Percentiles rank a stretch among this genome's conserved stretches.
These are phyloP conservation scores for Lactarius hatsudake DNA, from an alignment of 768 basidiomycete genomes.

Conservation along the genomic window DNA sequence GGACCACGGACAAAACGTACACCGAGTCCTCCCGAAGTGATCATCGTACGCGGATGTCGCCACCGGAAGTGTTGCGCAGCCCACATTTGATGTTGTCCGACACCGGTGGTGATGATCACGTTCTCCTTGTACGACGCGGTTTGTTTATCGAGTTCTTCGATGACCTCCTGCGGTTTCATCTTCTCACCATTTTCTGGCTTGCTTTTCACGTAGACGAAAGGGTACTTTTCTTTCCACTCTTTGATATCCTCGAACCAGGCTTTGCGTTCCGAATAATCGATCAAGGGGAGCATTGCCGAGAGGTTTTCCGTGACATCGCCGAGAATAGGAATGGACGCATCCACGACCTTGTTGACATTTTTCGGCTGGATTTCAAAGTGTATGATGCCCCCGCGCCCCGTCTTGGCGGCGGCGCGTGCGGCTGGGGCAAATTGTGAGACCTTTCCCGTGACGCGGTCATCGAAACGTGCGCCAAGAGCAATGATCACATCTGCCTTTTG, in stretches of 20 bases:
- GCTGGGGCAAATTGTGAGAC: conserved; percentile 87
- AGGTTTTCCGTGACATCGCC: conserved; percentile 91
- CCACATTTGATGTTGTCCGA: conserved; percentile 99
- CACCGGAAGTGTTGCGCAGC: conserved; percentile 93
- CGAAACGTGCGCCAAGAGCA: conserved; percentile 93
- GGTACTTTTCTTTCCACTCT: conserved; percentile 82
- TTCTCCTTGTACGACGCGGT: conserved; percentile 80
- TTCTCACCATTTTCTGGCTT: conserved; percentile 48
- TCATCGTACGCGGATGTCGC: conserved; percentile 82
- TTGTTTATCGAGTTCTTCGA: conserved; percentile 87
- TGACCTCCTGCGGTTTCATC: conserved; percentile 96
- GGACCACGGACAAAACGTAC: conserved; percentile 46
- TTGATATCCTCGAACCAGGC: conserved; percentile 85
- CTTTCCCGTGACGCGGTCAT: conserved; percentile 96
- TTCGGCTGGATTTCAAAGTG: conserved; percentile 99
- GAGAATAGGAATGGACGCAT: conserved; percentile 89
- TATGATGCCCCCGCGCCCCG: conserved; percentile 93
- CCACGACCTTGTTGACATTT: conserved; percentile 98
- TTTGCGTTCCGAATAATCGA: conserved; percentile 58
- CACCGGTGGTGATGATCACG: conserved; percentile 87
- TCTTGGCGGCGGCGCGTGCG: conserved; percentile 77
- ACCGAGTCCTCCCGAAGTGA: conserved; percentile 92
- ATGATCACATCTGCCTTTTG: conserved; percentile 98
- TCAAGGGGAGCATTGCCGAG: conserved; percentile 75
- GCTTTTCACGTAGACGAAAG: conserved; percentile 81